Evolutionary conservation across 805 yeast genomes (phyloP), one percentile per base, ranked within the genome.

Genomic region (Trichomonascus vanleenenianus): DNA sequence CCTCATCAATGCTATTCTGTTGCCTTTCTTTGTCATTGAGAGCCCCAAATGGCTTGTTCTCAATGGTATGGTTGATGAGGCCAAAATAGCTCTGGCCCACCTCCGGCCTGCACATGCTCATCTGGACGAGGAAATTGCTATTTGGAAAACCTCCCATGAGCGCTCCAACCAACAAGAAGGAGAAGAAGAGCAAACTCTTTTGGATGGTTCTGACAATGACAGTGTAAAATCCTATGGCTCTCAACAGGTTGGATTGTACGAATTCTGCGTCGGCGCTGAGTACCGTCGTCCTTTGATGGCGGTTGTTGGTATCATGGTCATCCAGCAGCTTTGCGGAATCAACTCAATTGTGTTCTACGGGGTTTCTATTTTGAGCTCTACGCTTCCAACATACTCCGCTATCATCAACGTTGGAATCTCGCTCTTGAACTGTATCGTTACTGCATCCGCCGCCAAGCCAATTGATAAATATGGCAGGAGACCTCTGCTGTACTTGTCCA

Each of bases 331-430:
- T 47, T 80, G 87, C 55, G 98, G 98, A 30, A 85, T 93, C 60
- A 93, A 93, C 62, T 79, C 96, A 1, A 87, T 93, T 49, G 79
- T 93, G 16, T 86, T 91, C 60, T 93, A 91, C 62, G 98, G 98
- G 3, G 96, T 91, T 3, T 77, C 85, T 11, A 84, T 91, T 1
- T 69, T 93, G 43, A 71, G 81, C n/a, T 67, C 76, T 6, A 66
- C 84, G 3, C 73, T 87, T 51, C 96, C 97, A 1, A 66, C 75
- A 10, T 71, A 76, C 45, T 81, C 97, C 1, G 76, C 83, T 3
- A 54, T 74, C 8, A 76, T 89, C 54, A 91, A 89, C 58, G 80
- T 91, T 55, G 60, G 79, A 42, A 82, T 93, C 30, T 85, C 96
- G 2, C 53, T 81, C 0, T 73, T 83, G 3, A 91, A 91, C 61